phyloP scores from a whole-genome alignment of 345 rosid species.

The Melaleuca quinquenervia region DNA sequence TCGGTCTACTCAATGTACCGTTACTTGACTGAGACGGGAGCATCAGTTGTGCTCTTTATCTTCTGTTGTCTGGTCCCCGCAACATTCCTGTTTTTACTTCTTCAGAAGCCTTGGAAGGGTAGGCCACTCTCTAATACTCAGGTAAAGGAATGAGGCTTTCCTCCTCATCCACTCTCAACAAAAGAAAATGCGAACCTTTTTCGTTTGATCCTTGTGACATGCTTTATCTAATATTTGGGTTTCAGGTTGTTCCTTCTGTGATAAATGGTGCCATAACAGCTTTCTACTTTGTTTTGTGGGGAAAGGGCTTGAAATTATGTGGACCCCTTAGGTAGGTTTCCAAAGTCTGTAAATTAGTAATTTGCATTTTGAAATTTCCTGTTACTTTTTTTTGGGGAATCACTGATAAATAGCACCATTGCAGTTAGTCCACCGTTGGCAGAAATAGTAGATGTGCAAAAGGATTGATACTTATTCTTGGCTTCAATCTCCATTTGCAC shows the following conservation, averaged over 20 bases:
- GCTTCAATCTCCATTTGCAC: neutral
- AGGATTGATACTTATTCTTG: neutral
- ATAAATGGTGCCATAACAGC: slow-evolving; percentile 91
- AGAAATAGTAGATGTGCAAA: neutral
- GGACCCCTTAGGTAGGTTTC: slow-evolving; percentile 80
- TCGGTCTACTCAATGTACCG: slow-evolving; percentile 82
- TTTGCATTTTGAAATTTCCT: neutral
- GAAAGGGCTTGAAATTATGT: slow-evolving; percentile 82
- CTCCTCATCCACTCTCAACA: neutral
- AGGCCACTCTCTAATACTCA: slow-evolving; percentile 81
- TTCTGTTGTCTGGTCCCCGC: slow-evolving; percentile 84
- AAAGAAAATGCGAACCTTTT: neutral
- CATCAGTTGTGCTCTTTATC: slow-evolving; percentile 78
- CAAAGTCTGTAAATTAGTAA: neutral
- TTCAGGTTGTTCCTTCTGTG: slow-evolving; percentile 85
- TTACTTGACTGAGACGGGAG: slow-evolving; percentile 71
- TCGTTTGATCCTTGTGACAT: neutral
- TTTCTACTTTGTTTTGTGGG: slow-evolving; percentile 89
- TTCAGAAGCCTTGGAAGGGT: slow-evolving; percentile 99
- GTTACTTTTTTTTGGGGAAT: neutral
- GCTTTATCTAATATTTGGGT: slow-evolving; percentile 5
- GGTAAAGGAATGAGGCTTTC: slow-evolving; percentile 23
- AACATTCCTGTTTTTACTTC: slow-evolving; percentile 46
- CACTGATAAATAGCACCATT: neutral
- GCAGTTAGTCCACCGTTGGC: neutral